Base-by-base conservation (phyloP, 2,329 filamentous ascomycete genomes). In the Endoconidiophora laricicola region DNA sequence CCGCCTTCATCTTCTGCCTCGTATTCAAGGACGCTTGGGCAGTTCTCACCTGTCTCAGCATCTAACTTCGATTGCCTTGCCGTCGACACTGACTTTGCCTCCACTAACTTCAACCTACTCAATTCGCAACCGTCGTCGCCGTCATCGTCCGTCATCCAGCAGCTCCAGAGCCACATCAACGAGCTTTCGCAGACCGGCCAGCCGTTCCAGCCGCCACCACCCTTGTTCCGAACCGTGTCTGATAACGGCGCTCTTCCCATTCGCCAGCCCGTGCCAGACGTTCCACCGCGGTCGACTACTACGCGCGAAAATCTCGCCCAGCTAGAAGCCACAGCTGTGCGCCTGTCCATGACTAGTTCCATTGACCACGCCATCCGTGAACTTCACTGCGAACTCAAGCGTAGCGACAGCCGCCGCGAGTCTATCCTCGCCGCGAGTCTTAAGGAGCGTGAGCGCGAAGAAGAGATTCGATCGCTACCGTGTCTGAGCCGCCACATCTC, bases 301-400 rank as follows among this genome's bases (percentile, higher is more conserved):
- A 79, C 76, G 60, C 65, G 73, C 16, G 72, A 72, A 60, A 86
- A 82, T 65, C 79, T 88, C 55, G 78, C 80, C 56, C 76, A 79
- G 46, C 74, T 88, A 55, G 83, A 90, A 63, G 79, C 81, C 56
- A 81, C 78, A 9, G 83, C 83, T 45, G 83, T 87, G 63, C 74
- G 78, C 56, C 69, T 88, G 62, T 84, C 81, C 57, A 74, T 76
- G 67, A 80, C 78, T 51, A 83, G 79, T 55, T 85, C 83, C 54
- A 83, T 87, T 59, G 82, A 83, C 58, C 77, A 83, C 66, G 82
- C 84, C 57, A 88, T 87, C 58, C 75, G 81, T 53, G 77, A 81
- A 59, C 69, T 86, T 56, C 79, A 85, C 63, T 69, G 77, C 54
- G 79, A 84, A 63, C 68, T 83, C 60, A 85, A 84, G 64, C 73